Evolutionary conservation across 305 asterid genomes (phyloP), one percentile per base, ranked within the genome.

Genomic region (Fraxinus greggii): DNA sequence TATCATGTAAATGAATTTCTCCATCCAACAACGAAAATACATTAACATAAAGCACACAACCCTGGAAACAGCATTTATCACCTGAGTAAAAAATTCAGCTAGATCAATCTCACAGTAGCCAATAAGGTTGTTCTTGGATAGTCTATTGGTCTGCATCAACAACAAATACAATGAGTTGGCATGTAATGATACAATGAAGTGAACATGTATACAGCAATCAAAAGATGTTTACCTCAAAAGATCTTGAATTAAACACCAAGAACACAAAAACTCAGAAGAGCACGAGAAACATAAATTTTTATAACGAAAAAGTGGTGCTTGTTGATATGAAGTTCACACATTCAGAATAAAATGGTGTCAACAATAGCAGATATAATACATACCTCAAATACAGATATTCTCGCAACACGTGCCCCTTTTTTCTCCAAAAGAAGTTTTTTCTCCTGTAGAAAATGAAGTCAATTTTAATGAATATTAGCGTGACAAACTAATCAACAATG

Each of bases 361-460:
- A 9, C 19, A 78, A 73, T 23, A 38, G 75, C 67, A 76, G 40
- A 76, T 69, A 54, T 21, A 48, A 45, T 78, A 83, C 95, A 76
- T 78, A 95, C 99, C 98, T 96, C 98, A 89, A 89, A 96, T 78
- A 96, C 92, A 81, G 97, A 89, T 86, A 96, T 87, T 85, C 98
- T 90, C 17, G 97, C 98, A 87, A 89, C 86, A 88, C 88, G 97
- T 54, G 99, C 95, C 83, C 97, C 99, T 59, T 90, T 88, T 85
- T 79, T 92, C 79, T 96, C 99, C 92, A 96, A 80, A 77, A 96
- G 94, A 87, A 96, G 93, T 89, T 92, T 96, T 83, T 91, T 94
- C 91, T 89, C 98, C 99, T 95, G 95, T 65, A 84, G 56, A 86
- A 84, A 33, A 83, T 65, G 61, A 78, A 75, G 35, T 72, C 75